These are phyloP conservation scores for Dactylellina parvicollis DNA, from an alignment of 2,329 filamentous ascomycete species.

Conservation along the genomic window DNA sequence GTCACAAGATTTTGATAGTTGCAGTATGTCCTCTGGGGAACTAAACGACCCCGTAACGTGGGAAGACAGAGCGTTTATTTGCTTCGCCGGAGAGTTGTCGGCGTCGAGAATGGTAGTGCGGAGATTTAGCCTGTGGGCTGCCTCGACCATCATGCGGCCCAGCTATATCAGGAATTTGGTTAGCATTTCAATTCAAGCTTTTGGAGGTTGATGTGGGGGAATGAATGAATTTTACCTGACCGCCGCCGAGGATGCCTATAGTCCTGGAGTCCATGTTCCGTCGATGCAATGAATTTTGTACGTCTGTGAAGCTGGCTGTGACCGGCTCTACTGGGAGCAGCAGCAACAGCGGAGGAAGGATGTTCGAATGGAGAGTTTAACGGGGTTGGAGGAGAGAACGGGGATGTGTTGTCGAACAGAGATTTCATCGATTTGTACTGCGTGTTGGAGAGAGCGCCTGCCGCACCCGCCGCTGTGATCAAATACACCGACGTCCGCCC, in stretches of 20 bases:
- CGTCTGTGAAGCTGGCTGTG: slow-evolving; percentile 23
- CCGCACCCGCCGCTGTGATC: slow-evolving; percentile 34
- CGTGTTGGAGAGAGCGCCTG: slow-evolving; percentile 39
- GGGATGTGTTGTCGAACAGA: slow-evolving; percentile 48
- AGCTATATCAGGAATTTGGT: slow-evolving; percentile 65
- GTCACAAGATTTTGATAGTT: slow-evolving; percentile 79
- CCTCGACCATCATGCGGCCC: slow-evolving; percentile 91
- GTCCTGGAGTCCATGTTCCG: slow-evolving; percentile 56
- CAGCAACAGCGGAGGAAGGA: slow-evolving; percentile 2
- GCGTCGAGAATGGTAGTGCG: slow-evolving; percentile 82
- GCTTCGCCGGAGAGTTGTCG: slow-evolving; percentile 80
- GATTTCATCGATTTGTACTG: slow-evolving; percentile 52
- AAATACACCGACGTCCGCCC: slow-evolving; percentile 42
- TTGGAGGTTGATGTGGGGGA: not conserved
- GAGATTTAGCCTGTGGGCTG: slow-evolving; percentile 81
- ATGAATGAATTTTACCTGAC: slow-evolving; percentile 65
- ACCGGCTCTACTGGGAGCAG: not conserved
- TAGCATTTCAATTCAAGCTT: not conserved
- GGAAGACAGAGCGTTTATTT: slow-evolving; percentile 77
- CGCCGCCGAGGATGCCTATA: slow-evolving; percentile 69
- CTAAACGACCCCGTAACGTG: slow-evolving; percentile 91
- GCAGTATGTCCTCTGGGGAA: slow-evolving; percentile 78
- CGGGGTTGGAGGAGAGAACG: slow-evolving; percentile 11
- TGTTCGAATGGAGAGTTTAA: slow-evolving; percentile 42
- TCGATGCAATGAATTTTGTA: slow-evolving; percentile 49